These are phyloP conservation scores for Onygena corvina DNA, from an alignment of 2,329 filamentous ascomycete species.

Conservation along the genomic window DNA sequence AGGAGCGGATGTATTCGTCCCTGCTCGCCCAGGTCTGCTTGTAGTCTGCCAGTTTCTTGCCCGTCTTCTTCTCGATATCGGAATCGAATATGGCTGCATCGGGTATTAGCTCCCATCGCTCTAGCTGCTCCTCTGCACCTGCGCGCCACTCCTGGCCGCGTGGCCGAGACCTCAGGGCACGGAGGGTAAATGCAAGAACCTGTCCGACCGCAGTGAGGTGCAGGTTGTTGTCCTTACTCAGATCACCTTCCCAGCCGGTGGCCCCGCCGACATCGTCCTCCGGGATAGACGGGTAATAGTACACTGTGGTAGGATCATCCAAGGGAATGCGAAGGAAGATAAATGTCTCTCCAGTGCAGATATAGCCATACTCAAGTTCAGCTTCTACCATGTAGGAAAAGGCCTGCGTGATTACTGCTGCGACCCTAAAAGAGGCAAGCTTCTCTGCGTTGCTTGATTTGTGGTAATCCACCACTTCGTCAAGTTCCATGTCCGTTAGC, in stretches of 20 bases:
- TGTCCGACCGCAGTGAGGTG: slow-evolving; percentile 24
- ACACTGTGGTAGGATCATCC: slow-evolving; percentile 21
- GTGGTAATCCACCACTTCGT: slow-evolving; percentile 26
- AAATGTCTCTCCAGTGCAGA: slow-evolving; percentile 24
- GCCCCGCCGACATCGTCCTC: slow-evolving; percentile 22
- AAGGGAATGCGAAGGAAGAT: slow-evolving; percentile 24
- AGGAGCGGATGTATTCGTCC: background rate
- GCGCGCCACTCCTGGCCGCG: slow-evolving; percentile 17
- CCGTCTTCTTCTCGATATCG: background rate
- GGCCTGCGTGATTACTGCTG: slow-evolving; percentile 21
- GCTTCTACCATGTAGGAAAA: slow-evolving; percentile 23
- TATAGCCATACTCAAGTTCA: slow-evolving; percentile 20
- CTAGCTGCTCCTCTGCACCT: slow-evolving; percentile 12
- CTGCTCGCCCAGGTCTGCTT: background rate
- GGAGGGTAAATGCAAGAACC: slow-evolving; percentile 24
- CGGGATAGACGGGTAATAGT: slow-evolving; percentile 27
- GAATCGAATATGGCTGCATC: background rate
- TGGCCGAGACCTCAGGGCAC: slow-evolving; percentile 17
- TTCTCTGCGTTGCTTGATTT: slow-evolving; percentile 23
- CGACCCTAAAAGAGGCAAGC: slow-evolving; percentile 24
- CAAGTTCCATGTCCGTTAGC: slow-evolving; percentile 33
- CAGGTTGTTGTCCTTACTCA: slow-evolving; percentile 16
- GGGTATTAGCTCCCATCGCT: slow-evolving; percentile 15
- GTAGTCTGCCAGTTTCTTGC: background rate
- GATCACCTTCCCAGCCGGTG: slow-evolving; percentile 15